Conservation (phyloP, 176 grass and related monocot species). For the Bonia amplexicaulis region DNA sequence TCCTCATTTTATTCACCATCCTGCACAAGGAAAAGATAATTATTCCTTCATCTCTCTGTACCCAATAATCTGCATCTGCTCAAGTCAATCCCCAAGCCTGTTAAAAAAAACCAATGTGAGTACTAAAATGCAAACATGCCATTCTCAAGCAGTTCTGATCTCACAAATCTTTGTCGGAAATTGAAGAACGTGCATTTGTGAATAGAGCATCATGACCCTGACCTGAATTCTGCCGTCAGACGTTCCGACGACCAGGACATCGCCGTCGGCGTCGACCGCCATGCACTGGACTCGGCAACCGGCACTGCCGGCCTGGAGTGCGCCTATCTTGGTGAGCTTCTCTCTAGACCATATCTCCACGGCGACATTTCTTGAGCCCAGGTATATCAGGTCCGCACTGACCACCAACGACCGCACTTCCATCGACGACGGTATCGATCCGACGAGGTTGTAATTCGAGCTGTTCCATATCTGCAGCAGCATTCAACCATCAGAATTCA, state of each 20-base stretch:
- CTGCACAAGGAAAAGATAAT: not conserved
- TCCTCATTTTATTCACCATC: not conserved
- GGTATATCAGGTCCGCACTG: slow-evolving; percentile 47
- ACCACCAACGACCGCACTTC: slow-evolving; percentile 54
- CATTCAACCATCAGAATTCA: not conserved
- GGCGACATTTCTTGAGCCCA: slow-evolving; percentile 41
- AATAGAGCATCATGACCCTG: not conserved
- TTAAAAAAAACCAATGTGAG: not conserved
- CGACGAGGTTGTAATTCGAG: slow-evolving; percentile 52
- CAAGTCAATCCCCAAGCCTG: slow-evolving; percentile 60
- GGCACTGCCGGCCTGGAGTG: slow-evolving; percentile 48
- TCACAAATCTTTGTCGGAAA: not conserved
- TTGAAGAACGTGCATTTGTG: not conserved
- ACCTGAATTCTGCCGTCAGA: slow-evolving; percentile 67
- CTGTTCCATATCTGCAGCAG: slow-evolving; percentile 46
- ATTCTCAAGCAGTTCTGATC: not conserved
- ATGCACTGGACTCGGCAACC: slow-evolving; percentile 58
- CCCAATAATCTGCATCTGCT: not conserved
- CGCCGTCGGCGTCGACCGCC: slow-evolving; percentile 60
- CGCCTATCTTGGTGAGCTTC: slow-evolving; percentile 51
- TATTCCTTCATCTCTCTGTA: not conserved
- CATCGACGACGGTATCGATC: slow-evolving; percentile 41
- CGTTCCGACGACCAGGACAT: slow-evolving; percentile 52
- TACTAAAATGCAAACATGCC: not conserved
- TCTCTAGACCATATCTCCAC: slow-evolving; percentile 82